These are phyloP conservation scores for Diplosphaera chodatii DNA, from an alignment of 139 green algal species.

Conservation along the genomic window DNA sequence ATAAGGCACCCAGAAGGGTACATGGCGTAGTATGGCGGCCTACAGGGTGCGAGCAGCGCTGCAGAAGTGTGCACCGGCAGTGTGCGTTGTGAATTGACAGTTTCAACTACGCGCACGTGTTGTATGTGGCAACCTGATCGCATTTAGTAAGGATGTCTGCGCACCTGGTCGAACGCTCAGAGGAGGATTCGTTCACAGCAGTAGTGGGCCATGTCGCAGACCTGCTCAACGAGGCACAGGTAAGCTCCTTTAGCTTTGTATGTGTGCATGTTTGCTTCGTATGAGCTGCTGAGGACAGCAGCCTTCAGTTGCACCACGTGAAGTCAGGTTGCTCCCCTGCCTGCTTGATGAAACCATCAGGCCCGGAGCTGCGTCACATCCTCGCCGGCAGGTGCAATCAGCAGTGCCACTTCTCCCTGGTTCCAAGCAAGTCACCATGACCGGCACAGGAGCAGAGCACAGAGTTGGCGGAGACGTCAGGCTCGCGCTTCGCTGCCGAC, in stretches of 20 bases:
- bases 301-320: no score
- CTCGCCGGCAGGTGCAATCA: neutral
- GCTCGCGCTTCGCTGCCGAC: slow-evolving; percentile 22
- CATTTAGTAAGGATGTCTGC: slow-evolving; percentile 1
- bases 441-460: slow-evolving; percentile 8
- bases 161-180: slow-evolving; percentile 40
- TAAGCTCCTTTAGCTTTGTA: neutral
- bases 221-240: slow-evolving; percentile 28
- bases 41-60: no score
- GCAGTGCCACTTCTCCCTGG: neutral
- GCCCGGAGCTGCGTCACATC: neutral
- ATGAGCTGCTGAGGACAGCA: slow-evolving; percentile 2
- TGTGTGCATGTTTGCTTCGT: neutral
- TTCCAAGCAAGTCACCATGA: neutral
- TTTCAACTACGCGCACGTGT: no score
- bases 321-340: no score
- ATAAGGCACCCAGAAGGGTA: no score
- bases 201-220: slow-evolving; percentile 28
- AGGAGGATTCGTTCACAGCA: slow-evolving; percentile 42
- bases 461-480: slow-evolving; percentile 17
- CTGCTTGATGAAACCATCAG: no score
- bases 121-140: no score
- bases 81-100: no score
- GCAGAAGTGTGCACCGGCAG: no score
- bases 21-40: no score